Base-by-base conservation (phyloP, 2,329 filamentous ascomycete species). In the Graphilbum sp. region DNA sequence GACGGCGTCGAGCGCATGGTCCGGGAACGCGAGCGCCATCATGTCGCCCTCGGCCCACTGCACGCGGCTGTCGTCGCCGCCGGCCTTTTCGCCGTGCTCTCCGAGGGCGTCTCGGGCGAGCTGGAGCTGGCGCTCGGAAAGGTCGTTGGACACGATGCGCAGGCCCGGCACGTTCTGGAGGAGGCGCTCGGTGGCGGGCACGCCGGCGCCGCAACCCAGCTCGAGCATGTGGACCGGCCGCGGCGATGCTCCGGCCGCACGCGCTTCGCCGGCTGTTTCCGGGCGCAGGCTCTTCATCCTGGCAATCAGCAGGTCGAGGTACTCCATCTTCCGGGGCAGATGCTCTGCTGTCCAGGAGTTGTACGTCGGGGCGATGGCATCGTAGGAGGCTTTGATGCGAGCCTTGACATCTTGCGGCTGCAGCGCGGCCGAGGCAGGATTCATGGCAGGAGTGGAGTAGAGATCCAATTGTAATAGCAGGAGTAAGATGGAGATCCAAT, bases 1-100 rank as follows among this genome's bases (percentile, higher is more conserved):
- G 2, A 71, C 58, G 5, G 61, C 66, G 41, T 71, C 60, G 39
- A 74, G 57, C 7, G 11, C 27, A 4, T 13, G 20, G 31, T 37
- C 38, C 5, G 32, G 27, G 36, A 60, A 60, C 3, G 46, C 37
- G 5, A 63, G 52, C 2, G 43, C 40, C 43, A 50, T 53, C 57
- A 63, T 63, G 49, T 64, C 61, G 35, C 55, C 54, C 37, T 55
- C 46, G 17, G 50, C 35, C 35, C 59, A 56, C 20, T 43, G 36
- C 10, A 57, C 40, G 6, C 49, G 45, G 23, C 18, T 31, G 23
- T 10, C 27, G 15, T 4, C 16, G 4, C 4, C 21, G 3, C 23
- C 38, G 24, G 40, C 36, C 3, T 16, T 27, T 35, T 41, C 43
- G 25, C 41, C 41, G n/a, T 27, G 31, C 3, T 41, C 45, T 1